Percentiles rank a stretch among this genome's conserved stretches.
phyloP scores from a whole-genome alignment of 2,329 filamentous ascomycete genomes.

The Microdochium paspali region DNA sequence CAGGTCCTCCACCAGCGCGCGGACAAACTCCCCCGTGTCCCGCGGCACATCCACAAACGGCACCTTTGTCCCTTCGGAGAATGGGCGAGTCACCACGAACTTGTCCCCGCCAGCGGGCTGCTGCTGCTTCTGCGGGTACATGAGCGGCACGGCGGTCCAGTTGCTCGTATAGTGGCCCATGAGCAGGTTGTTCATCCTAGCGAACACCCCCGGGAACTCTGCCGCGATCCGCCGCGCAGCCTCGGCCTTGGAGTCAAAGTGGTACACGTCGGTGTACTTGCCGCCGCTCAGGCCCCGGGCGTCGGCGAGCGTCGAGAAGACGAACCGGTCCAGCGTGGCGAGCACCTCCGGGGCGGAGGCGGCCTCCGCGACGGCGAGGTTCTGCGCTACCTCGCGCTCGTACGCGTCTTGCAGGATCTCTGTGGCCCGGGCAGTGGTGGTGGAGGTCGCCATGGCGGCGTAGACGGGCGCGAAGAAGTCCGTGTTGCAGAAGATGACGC shows the following conservation, averaged over 20 bases:
- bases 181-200: conserved; percentile 4
- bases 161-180: conserved; percentile 6
- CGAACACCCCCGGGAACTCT: conserved; percentile 2
- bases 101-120: too few species aligned
- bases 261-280: conserved; percentile 6
- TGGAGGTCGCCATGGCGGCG: background rate
- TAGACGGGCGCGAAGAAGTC: conserved; percentile 7
- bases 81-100: conserved; percentile 2
- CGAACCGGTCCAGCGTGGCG: conserved; percentile 6
- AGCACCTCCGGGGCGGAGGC: conserved; percentile 5
- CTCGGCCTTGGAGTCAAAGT: conserved; percentile 8
- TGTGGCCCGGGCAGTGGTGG: background rate
- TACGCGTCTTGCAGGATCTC: conserved; percentile 3
- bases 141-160: conserved; percentile 3
- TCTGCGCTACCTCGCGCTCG: conserved; percentile 5
- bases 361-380: conserved; percentile 15
- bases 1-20: conserved; percentile 1
- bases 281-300: conserved; percentile 5
- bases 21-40: conserved; percentile 3
- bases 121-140: conserved; percentile 3
- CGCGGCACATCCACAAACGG: conserved; percentile 1
- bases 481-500: conserved; percentile 7
- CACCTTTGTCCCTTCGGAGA: background rate
- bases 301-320: conserved; percentile 6
- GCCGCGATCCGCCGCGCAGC: conserved; percentile 2